phyloP scores from a whole-genome alignment of 805 yeast species.

The Cyberlindnera maritima region DNA sequence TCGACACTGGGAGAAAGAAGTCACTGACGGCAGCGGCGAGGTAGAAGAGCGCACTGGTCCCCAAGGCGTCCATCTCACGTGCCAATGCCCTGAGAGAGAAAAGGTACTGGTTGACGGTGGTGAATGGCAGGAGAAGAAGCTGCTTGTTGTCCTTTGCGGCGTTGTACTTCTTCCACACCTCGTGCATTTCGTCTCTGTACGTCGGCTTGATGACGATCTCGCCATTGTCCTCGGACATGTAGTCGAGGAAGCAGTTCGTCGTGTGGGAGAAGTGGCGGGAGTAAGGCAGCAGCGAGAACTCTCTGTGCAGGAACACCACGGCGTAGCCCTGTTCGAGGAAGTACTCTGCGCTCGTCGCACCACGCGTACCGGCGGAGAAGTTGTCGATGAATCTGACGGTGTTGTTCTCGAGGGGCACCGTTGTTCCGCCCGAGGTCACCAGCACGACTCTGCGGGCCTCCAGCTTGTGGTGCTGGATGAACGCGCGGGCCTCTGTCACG shows the following conservation, averaged over 20 bases:
- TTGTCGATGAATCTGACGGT: slow-evolving; percentile 97
- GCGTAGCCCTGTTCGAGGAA: slow-evolving; percentile 84
- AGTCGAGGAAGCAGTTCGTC: slow-evolving; percentile 82
- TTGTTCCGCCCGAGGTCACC: slow-evolving; percentile 96
- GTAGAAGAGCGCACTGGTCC: slow-evolving; percentile 67
- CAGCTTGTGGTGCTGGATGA: slow-evolving; percentile 53
- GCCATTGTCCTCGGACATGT: slow-evolving; percentile 46
- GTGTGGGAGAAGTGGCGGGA: slow-evolving; percentile 88
- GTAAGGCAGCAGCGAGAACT: slow-evolving; percentile 87
- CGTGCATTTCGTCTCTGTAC: slow-evolving; percentile 59
- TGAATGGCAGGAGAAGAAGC: slow-evolving; percentile 72
- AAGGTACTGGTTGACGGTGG: slow-evolving; percentile 91
- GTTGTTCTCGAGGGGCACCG: slow-evolving; percentile 95
- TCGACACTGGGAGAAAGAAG: slow-evolving; percentile 83
- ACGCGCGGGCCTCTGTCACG: slow-evolving; percentile 52
- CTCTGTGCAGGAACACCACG: slow-evolving; percentile 89
- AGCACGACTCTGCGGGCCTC: slow-evolving; percentile 57
- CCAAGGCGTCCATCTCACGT: slow-evolving; percentile 51
- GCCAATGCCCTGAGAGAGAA: slow-evolving; percentile 77
- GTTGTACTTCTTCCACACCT: slow-evolving; percentile 54
- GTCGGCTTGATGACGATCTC: slow-evolving; percentile 58
- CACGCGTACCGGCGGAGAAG: slow-evolving; percentile 96
- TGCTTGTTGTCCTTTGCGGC: slow-evolving; percentile 32
- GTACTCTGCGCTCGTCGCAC: slow-evolving; percentile 93
- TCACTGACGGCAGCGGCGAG: slow-evolving; percentile 98